Base-by-base conservation (phyloP, 2,329 filamentous ascomycete species). In the Colletotrichum eremochloae region DNA sequence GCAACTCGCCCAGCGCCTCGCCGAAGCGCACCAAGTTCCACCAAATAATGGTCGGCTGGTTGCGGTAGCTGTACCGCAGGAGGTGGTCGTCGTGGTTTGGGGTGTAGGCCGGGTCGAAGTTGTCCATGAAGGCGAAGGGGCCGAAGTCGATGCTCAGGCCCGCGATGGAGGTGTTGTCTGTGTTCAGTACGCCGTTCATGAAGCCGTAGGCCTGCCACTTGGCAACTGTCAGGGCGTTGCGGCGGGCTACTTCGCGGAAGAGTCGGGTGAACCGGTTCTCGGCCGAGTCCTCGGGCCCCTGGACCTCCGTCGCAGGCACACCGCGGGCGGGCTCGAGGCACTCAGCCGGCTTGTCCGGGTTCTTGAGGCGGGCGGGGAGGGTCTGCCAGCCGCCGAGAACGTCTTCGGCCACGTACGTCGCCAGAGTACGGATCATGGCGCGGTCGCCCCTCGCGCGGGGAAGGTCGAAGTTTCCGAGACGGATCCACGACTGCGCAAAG, bases 191-290 rank as follows among this genome's bases (percentile, higher is more conserved):
- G 57, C 96, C 96, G 78, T 99, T 99, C 88, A 97, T 98, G 84
- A 99, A 99, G n/a, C 94, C 96, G 78, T 98, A 98, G 0, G 94
- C 95, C 84, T 99, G 97, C 96, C 96, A 98, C 76, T 92, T 89
- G 14, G 96, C 96, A 2, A 98, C 95, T 0, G 93, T 97, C 71
- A 88, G 86, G 1, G 96, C 96, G 79, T 98, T 99, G 42, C 94
- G 90, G 53, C 94, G 90, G 5, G 91, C 91, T 68, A 99, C 91
- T 78, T 97, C 95, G 46, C 96, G 91, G 81, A 97, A 99, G 1
- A 99, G 84, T 20, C 95, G 89, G 0, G 93, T 87, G 80, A 96
- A 99, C 42, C 96, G 89, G 79, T 99, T 99, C 79, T 98, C 93
- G 71, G 92, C 89, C 5, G 88, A 83, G 2, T 91, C 90, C 2